Percentiles rank a stretch among this genome's conserved stretches.
phyloP scores from a whole-genome alignment of 1,139 yeast genomes.

The Suhomyces taliae region DNA sequence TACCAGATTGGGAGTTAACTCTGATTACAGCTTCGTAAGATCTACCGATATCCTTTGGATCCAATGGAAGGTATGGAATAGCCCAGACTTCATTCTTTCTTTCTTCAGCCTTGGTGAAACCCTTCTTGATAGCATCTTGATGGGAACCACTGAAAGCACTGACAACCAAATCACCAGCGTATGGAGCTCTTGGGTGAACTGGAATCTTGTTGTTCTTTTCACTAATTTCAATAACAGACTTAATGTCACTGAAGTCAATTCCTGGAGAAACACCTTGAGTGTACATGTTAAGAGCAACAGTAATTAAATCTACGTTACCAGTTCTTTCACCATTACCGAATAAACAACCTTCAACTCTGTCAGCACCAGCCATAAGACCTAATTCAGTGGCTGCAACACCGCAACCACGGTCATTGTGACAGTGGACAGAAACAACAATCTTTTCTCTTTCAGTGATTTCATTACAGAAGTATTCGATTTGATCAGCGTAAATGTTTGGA shows the following conservation, averaged over 20 bases:
- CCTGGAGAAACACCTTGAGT: constrained; percentile 48
- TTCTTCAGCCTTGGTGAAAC: constrained; percentile 34
- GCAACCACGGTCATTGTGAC: constrained; percentile 53
- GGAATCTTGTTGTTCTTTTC: constrained; percentile 51
- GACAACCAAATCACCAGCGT: constrained; percentile 49
- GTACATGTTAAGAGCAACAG: constrained; percentile 49
- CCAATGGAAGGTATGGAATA: constrained; percentile 51
- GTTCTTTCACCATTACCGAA: constrained; percentile 54
- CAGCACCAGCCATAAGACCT: constrained; percentile 52
- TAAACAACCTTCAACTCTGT: constrained; percentile 51
- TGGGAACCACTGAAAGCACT: constrained; percentile 53
- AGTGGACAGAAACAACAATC: constrained; percentile 47
- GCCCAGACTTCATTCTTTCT: constrained; percentile 34
- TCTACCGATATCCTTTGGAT: constrained; percentile 51
- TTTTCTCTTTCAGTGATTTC: constrained; percentile 46
- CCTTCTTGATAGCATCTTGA: constrained; percentile 53
- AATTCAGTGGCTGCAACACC: constrained; percentile 53
- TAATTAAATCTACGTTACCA: constrained; percentile 50
- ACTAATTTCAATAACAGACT: constrained; percentile 40
- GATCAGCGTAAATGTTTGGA: constrained; percentile 52
- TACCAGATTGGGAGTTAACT: constrained; percentile 52
- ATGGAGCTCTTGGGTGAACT: constrained; percentile 50
- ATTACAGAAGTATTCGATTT: constrained; percentile 47
- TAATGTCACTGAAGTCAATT: constrained; percentile 45
- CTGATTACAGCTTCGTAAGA: constrained; percentile 53